These are phyloP conservation scores for Edaphochlamys debaryana DNA, from an alignment of 139 green algal genomes.

Conservation along the genomic window DNA sequence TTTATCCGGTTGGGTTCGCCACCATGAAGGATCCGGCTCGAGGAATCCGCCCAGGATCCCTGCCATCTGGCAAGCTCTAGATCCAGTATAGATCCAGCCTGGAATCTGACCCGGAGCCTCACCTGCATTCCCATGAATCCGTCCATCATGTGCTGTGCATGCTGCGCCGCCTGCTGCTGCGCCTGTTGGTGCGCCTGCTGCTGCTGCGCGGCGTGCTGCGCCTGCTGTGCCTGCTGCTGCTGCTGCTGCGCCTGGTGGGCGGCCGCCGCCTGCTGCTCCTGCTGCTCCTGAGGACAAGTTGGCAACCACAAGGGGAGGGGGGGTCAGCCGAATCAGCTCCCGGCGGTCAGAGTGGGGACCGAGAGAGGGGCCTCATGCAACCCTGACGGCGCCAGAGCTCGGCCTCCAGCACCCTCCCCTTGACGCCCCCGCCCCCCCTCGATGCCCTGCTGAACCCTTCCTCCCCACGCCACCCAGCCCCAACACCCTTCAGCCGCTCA, in stretches of 20 bases:
- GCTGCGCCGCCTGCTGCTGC: neutral
- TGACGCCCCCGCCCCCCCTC: too few species aligned
- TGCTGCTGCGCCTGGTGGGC: constrained; percentile 10
- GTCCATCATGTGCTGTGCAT: neutral
- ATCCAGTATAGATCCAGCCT: too few species aligned
- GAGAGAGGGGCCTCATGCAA: neutral
- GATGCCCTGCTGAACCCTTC: too few species aligned
- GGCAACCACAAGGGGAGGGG: neutral
- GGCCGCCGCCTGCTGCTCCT: neutral
- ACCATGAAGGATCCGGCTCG: too few species aligned
- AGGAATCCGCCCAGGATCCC: neutral
- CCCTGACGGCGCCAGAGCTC: too few species aligned
- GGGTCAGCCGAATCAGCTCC: too few species aligned
- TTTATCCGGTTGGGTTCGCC: too few species aligned
- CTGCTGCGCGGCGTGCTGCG: neutral
- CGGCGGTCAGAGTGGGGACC: neutral
- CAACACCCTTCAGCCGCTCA: too few species aligned
- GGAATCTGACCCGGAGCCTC: too few species aligned
- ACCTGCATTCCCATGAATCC: neutral
- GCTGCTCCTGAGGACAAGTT: neutral
- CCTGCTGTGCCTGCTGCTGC: constrained; percentile 13
- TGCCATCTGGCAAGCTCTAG: neutral
- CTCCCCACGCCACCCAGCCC: too few species aligned
- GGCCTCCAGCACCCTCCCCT: too few species aligned
- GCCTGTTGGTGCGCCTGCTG: constrained; percentile 8